These are phyloP conservation scores for Coniochaeta sp. DNA, from an alignment of 2,329 filamentous ascomycete species.

Conservation along the genomic window DNA sequence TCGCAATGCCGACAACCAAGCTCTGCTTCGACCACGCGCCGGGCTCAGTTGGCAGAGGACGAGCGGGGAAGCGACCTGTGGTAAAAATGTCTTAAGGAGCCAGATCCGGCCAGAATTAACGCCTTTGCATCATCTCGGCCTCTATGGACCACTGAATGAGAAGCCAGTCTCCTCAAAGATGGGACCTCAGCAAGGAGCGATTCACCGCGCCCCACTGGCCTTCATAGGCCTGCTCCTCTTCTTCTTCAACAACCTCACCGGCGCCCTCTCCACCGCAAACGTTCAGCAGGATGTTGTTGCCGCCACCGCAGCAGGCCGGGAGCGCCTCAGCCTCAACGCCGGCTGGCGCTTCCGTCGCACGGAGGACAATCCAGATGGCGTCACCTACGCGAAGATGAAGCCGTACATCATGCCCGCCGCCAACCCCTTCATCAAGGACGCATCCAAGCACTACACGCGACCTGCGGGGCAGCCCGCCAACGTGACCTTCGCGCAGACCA, in stretches of 20 bases:
- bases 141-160: too few relatives aligned
- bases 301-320: slow-evolving; percentile 15
- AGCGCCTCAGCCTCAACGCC: slow-evolving; percentile 24
- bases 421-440: slow-evolving; percentile 19
- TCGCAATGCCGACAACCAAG: too few relatives aligned
- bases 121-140: too few relatives aligned
- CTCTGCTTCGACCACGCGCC: too few relatives aligned
- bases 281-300: background rate
- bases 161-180: background rate
- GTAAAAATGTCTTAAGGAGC: too few relatives aligned
- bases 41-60: too few relatives aligned
- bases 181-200: background rate
- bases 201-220: background rate
- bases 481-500: slow-evolving; percentile 19
- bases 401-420: slow-evolving; percentile 22
- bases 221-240: background rate
- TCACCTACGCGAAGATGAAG: slow-evolving; percentile 23
- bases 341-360: slow-evolving; percentile 28
- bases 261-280: background rate
- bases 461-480: slow-evolving; percentile 15
- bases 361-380: slow-evolving; percentile 22
- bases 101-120: too few relatives aligned
- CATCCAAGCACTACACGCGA: slow-evolving; percentile 12
- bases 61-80: too few relatives aligned
- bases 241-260: background rate